phyloP scores from a whole-genome alignment of 371 early-diverging fungal genomes.

The Basidiobolus meristosporus region DNA sequence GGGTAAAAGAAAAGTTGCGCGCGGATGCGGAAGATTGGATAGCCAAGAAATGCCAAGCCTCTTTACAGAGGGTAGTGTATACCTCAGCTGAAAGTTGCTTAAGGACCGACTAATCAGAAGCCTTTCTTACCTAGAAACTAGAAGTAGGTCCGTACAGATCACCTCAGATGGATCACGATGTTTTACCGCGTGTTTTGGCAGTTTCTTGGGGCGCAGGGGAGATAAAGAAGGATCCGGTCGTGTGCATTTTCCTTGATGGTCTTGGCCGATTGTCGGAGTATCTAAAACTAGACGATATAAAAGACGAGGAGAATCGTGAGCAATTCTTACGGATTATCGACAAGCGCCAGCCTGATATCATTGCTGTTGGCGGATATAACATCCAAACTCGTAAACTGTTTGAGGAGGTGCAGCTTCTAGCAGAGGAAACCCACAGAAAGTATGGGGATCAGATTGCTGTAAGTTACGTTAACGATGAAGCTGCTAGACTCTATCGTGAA shows the following conservation, averaged over 20 bases:
- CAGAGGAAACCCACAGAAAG: slow-evolving; percentile 21
- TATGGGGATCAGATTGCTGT: slow-evolving; percentile 11
- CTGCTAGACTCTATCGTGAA: slow-evolving; percentile 65
- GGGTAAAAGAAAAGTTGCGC: slow-evolving; percentile 51
- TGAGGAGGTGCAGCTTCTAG: slow-evolving; percentile 35
- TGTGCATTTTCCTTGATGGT: slow-evolving; percentile 56
- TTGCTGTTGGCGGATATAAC: slow-evolving; percentile 67
- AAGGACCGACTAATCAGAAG: too few relatives aligned
- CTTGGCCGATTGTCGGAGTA: slow-evolving; percentile 51
- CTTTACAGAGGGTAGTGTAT: too few relatives aligned
- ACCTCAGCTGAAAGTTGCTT: too few relatives aligned
- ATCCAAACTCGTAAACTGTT: slow-evolving; percentile 48
- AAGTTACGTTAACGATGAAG: slow-evolving; percentile 65
- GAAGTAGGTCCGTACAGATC: slow-evolving; percentile 15
- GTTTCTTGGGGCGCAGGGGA: slow-evolving; percentile 70
- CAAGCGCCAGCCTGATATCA: slow-evolving; percentile 46
- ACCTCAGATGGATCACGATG: slow-evolving; percentile 9
- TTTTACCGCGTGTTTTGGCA: slow-evolving; percentile 57
- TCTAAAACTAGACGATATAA: slow-evolving; percentile 31
- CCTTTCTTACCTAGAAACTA: too few relatives aligned
- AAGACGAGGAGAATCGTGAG: slow-evolving; percentile 25
- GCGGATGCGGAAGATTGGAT: slow-evolving; percentile 51
- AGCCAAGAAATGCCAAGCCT: slow-evolving; percentile 37
- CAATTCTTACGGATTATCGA: slow-evolving; percentile 36
- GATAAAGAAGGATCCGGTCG: slow-evolving; percentile 36